Evolutionary conservation across 257 asterid species (phyloP).

Genomic region (Cynanchum wilfordii): DNA sequence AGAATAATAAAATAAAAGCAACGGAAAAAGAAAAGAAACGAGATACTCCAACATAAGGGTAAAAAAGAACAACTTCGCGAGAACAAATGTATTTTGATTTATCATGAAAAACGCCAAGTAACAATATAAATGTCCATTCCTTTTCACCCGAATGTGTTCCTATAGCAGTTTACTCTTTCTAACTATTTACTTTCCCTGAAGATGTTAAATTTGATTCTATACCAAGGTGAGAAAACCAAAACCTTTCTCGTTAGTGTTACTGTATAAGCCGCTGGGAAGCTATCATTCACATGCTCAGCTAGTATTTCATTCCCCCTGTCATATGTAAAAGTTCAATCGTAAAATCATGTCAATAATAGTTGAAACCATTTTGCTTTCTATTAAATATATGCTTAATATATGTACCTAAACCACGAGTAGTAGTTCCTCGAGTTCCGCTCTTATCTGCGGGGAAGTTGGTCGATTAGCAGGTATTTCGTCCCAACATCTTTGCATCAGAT

Average conservation of each 20-base stretch:
- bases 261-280: conserved; percentile 7
- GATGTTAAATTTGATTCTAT: neutral
- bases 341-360: neutral
- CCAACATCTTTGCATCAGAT: conserved; percentile 88
- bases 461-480: conserved; percentile 53
- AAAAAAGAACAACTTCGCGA: neutral
- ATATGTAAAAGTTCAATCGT: neutral
- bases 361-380: neutral
- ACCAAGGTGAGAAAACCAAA: neutral
- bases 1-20: too few relatives aligned
- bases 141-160: neutral
- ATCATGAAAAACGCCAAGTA: neutral
- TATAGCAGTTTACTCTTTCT: conserved; percentile 1
- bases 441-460: conserved; percentile 65
- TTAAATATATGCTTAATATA: neutral
- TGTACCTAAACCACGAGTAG: conserved; percentile 38
- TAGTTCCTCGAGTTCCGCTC: conserved; percentile 60
- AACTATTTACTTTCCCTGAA: conserved; percentile 8
- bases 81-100: neutral
- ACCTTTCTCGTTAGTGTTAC: conserved; percentile 10
- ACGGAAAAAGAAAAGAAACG: too few relatives aligned
- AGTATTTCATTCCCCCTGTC: neutral
- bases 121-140: neutral
- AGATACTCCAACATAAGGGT: too few relatives aligned
- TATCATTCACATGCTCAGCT: conserved; percentile 7